Base-by-base conservation (phyloP, 139 green algal species). In the Nannochloris sp. region DNA sequence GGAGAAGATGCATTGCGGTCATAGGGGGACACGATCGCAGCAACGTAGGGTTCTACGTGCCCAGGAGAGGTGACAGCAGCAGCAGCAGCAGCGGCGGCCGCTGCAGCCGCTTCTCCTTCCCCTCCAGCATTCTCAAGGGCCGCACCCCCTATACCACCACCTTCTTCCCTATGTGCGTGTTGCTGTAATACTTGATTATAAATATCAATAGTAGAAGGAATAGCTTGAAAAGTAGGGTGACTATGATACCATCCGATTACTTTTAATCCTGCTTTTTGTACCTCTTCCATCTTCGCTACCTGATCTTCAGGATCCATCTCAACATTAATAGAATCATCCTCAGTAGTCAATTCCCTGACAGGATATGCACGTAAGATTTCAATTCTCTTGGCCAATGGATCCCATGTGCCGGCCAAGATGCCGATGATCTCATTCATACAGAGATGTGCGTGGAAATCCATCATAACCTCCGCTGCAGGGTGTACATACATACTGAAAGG, bases 381-480 rank as follows among this genome's bases (percentile, higher is more conserved):
- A 33, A 91, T 56, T 24, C 54, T 32, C 3, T 74, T 61, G 4
- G 34, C 36, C 3, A 46, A 36, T 6, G 54, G 34, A 55, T 84
- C 62, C 55, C 66, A 88, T 30, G 55, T 69, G 36, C 86, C 86
- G 1, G 67, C 83, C 54, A 93, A 77, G 12, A 93, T 48, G 23
- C 86, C 86, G 30, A 86, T 82, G 6, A 92, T 72, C 62, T 92
- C 83, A 60, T 83, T 66, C 8, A 55, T 66, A 62, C 59, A 83
- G 27, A 89, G 62, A 81, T 91, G 85, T 1, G 83, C 74, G 58
- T 93, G 87, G 62, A 86, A 83, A 76, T 93, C 87, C 74, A 93
- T 87, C 14, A 81, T 31, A 13, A 84, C 55, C 61, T 83, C 61
- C 4, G 71, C 78, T 12, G 46, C 47, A 4, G 79, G 70, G 15